These are phyloP conservation scores for Benincasa hispida DNA, from an alignment of 306 rosid genomes.

Conservation along the genomic window DNA sequence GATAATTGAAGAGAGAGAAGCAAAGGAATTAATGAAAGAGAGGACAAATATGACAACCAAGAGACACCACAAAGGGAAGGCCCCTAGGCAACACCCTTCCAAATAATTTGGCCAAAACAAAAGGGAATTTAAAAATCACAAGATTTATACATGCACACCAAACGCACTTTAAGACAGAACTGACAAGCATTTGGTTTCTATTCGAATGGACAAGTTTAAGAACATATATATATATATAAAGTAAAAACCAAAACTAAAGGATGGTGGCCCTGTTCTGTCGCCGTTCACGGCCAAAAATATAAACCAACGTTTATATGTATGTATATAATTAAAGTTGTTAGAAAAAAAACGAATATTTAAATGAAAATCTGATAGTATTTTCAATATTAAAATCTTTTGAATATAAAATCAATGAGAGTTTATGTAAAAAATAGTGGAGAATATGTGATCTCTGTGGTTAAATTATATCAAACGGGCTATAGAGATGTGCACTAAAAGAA, in stretches of 20 bases:
- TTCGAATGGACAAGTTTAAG: neutral
- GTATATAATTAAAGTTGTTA: too few relatives aligned
- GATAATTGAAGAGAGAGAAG: neutral
- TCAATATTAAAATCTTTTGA: too few relatives aligned
- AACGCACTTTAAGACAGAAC: neutral
- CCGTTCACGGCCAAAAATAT: neutral
- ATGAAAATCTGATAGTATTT: too few relatives aligned
- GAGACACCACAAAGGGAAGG: neutral
- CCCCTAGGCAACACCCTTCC: neutral
- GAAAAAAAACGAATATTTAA: too few relatives aligned
- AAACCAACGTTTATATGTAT: neutral
- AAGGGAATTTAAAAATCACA: neutral
- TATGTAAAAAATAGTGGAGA: too few relatives aligned
- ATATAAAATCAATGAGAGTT: too few relatives aligned
- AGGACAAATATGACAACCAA: slow-evolving; percentile 1
- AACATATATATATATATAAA: neutral
- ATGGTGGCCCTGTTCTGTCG: neutral
- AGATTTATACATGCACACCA: neutral
- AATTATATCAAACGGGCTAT: too few relatives aligned
- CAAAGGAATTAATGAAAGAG: neutral
- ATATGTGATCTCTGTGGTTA: too few relatives aligned
- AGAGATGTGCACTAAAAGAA: too few relatives aligned
- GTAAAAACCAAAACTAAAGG: neutral
- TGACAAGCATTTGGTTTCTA: neutral
- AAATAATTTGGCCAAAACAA: neutral